Evolutionary conservation across 164 flowering plant genomes (phyloP).

Genomic region (Echeveria elegans): DNA sequence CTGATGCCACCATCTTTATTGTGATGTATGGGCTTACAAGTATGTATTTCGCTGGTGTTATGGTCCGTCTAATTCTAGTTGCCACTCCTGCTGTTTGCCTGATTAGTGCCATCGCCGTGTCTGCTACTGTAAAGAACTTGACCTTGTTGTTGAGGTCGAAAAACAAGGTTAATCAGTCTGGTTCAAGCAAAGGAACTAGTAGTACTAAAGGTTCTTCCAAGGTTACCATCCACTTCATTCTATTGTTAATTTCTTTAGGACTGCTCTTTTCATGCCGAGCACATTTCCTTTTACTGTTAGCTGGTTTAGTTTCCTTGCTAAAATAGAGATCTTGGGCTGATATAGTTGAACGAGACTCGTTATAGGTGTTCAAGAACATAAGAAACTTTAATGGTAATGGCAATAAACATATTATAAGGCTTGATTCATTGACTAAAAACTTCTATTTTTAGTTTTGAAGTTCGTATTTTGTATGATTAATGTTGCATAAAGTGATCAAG

Average conservation of each 20-base stretch:
- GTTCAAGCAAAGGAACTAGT: conserved; percentile 40
- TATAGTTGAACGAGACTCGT: background rate
- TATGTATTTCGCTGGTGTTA: conserved; percentile 99
- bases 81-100: conserved; percentile 99
- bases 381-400: background rate
- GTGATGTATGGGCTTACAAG: conserved; percentile 98
- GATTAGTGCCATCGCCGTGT: conserved; percentile 94
- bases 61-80: conserved; percentile 98
- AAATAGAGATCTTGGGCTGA: background rate
- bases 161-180: conserved; percentile 35
- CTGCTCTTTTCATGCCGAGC: background rate
- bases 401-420: background rate
- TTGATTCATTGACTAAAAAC: too few species aligned
- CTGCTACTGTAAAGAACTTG: conserved; percentile 89
- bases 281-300: background rate
- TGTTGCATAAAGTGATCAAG: background rate
- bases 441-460: background rate
- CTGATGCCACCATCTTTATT: conserved; percentile 94
- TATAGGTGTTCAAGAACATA: background rate
- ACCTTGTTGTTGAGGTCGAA: conserved; percentile 54
- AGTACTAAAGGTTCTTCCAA: conserved; percentile 55
- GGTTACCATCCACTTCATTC: conserved; percentile 25
- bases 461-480: background rate
- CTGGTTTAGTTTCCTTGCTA: background rate
- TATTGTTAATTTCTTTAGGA: background rate